Percentiles rank a stretch among this genome's conserved stretches.
Conservation (phyloP, 2,329 filamentous ascomycete genomes). For the Cercospora sp. region DNA sequence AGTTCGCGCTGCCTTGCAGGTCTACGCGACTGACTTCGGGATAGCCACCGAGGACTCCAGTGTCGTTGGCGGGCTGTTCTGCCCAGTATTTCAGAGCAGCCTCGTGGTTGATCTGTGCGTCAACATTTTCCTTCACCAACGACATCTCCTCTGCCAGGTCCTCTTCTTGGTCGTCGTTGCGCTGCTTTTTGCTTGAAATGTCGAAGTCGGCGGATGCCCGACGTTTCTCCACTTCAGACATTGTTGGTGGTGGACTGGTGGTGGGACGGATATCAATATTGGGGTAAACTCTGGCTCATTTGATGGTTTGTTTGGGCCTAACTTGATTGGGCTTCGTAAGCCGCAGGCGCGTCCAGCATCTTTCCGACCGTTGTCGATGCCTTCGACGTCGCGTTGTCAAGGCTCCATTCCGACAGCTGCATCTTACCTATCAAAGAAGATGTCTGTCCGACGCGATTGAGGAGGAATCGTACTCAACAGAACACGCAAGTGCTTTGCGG, state of each 20-base stretch:
- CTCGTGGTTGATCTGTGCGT: conserved; percentile 45
- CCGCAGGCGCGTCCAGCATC: neutral
- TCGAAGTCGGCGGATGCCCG: conserved; percentile 14
- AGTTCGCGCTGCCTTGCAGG: conserved; percentile 67
- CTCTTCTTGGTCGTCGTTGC: neutral
- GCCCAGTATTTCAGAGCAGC: conserved; percentile 55
- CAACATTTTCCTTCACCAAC: conserved; percentile 1
- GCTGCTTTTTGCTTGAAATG: conserved; percentile 15
- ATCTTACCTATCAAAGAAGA: neutral
- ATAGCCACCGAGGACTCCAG: conserved; percentile 80
- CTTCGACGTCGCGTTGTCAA: neutral
- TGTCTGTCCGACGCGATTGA: neutral
- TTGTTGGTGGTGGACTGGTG: neutral
- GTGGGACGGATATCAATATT: neutral
- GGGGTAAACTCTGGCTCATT: neutral
- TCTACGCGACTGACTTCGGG: conserved; percentile 69
- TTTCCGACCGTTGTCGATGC: neutral
- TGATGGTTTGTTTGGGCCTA: neutral
- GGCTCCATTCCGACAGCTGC: neutral
- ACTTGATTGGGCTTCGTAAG: neutral
- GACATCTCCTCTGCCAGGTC: conserved; percentile 18
- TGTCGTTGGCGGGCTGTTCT: conserved; percentile 54
- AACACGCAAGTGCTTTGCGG: neutral
- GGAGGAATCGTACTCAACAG: neutral
- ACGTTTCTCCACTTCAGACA: conserved; percentile 22